Evolutionary conservation across 208 protist genomes (phyloP), one percentile per base, ranked within the genome.

Genomic region (Spongospora subterranea): DNA sequence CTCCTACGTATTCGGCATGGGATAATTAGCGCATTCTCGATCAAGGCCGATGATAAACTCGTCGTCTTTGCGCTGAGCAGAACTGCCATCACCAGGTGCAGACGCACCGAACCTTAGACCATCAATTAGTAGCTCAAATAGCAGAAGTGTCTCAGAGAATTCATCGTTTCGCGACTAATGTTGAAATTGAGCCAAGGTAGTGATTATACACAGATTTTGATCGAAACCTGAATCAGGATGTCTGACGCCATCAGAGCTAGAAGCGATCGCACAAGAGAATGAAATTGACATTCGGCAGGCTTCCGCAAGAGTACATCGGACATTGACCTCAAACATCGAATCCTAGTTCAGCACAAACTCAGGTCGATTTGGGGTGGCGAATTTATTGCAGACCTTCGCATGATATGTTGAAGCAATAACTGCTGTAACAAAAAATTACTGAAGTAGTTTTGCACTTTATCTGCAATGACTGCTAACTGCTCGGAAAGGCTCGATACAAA

Each of bases 51-150:
- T 82, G 71, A 82, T 82, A 35, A 82, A 82, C 11, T 82, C 71
- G 71, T 82, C 71, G 71, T 82, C 71, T 82, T 82, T 82, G 40
- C 71, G 71, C n/a, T 82, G 71, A 35, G 71, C 71, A 45, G 71
- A 6, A 35, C 71, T 82, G 71, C 71, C 71, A 35, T 82, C 71
- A 43, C 17, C 71, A n/a, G 71, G 71, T 6, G 71, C n/a, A n/a
- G 6, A 40, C 35, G 6, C 40, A 6, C 71, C 71, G 71, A 82
- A 82, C 35, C 71, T 6, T 13, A 82, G 71, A 35, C n/a, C 71
- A n/a, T 82, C 71, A n/a, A 82, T 82, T n/a, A 82, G 71, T 20
- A 6, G 71, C n/a, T 82, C 71, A n/a, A 82, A 82, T 43, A 82
- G 11, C 35, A 82, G 71, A 35, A 13, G 11, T 39, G n/a, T n/a